A percentile compares a stretch with the other conserved stretches of the same genome.
phyloP scores from a whole-genome alignment of 2,329 filamentous ascomycete genomes.

The Fusarium anguioides region DNA sequence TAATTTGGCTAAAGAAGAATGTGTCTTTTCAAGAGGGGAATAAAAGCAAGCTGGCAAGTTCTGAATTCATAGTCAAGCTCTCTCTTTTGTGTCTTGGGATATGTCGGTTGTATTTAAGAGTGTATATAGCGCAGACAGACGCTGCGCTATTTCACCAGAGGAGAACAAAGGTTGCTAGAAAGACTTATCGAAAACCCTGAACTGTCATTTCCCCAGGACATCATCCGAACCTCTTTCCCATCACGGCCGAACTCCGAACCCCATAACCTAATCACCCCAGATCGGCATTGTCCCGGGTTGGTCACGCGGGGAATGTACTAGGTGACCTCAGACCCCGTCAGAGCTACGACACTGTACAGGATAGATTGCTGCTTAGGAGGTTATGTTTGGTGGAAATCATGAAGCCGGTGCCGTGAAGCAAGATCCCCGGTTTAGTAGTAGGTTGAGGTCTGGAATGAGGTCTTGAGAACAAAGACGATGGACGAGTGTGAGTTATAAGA shows the following conservation, averaged over 20 bases:
- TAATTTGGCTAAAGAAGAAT: conserved; percentile 23
- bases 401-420: background rate
- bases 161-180: background rate
- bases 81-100: background rate
- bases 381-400: conserved; percentile 34
- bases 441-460: too few relatives aligned
- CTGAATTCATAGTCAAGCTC: background rate
- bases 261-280: conserved; percentile 19
- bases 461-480: background rate
- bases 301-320: conserved; percentile 10
- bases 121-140: background rate
- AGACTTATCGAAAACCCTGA: too few relatives aligned
- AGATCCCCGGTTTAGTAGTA: background rate
- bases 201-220: background rate
- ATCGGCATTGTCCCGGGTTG: conserved; percentile 6
- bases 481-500: background rate
- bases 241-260: background rate
- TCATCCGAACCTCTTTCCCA: conserved; percentile 4
- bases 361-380: background rate
- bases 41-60: background rate
- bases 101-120: background rate
- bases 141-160: background rate
- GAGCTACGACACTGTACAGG: background rate
- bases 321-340: background rate
- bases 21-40: background rate